These are phyloP conservation scores for Phalaenopsis hybrid DNA, from an alignment of 116 monocot species.

Conservation along the genomic window DNA sequence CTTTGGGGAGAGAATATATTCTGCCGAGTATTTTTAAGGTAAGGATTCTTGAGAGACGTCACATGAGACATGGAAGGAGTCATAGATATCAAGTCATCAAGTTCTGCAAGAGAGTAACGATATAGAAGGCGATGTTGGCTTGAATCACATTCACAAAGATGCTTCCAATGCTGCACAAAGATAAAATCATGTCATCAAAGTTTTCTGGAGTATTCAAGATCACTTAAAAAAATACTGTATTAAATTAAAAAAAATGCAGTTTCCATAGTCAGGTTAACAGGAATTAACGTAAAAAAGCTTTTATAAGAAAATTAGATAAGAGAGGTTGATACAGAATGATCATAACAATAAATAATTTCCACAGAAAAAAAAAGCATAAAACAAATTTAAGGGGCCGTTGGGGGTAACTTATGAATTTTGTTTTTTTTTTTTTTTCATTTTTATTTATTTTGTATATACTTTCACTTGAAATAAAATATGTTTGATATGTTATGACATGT, in stretches of 20 bases:
- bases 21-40: not conserved
- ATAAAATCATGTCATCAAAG: slow-evolving; percentile 12
- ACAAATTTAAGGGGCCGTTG: not conserved
- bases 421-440: too few relatives aligned
- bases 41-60: slow-evolving; percentile 4
- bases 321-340: not conserved
- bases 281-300: not conserved
- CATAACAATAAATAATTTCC: not conserved
- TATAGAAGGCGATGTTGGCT: slow-evolving; percentile 53
- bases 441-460: too few relatives aligned
- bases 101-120: slow-evolving; percentile 71
- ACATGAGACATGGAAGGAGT: slow-evolving; percentile 7
- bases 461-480: too few relatives aligned
- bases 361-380: not conserved
- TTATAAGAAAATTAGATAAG: not conserved
- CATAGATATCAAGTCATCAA: slow-evolving; percentile 40
- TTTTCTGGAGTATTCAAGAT: not conserved
- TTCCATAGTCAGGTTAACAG: not conserved
- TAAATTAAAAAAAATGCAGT: not conserved
- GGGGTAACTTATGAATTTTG: not conserved
- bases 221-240: not conserved
- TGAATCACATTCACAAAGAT: slow-evolving; percentile 74
- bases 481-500: too few relatives aligned
- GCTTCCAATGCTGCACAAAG: slow-evolving; percentile 64
- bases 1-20: not conserved